Evolutionary conservation across 164 flowering plant genomes (phyloP).

Genomic region (Aristolochia fimbriata): DNA sequence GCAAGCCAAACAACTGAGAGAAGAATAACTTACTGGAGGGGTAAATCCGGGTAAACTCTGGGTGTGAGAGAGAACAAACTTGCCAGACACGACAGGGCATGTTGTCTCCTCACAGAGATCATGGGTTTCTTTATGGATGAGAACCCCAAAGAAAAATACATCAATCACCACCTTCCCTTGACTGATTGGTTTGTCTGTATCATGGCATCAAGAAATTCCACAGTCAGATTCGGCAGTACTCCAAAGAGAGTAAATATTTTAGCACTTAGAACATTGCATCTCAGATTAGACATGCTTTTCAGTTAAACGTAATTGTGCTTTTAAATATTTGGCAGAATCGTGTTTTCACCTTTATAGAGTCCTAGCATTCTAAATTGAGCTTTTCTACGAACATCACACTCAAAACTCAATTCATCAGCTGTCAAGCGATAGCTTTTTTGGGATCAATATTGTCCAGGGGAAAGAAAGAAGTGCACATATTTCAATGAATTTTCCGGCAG

Average conservation of each 20-base stretch:
- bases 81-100: constrained; percentile 65
- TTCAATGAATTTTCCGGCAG: no score
- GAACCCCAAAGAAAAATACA: constrained; percentile 49
- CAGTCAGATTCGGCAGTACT: not conserved
- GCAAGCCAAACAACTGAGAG: not conserved
- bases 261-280: no score
- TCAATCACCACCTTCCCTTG: constrained; percentile 52
- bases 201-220: not conserved
- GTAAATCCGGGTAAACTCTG: constrained; percentile 66
- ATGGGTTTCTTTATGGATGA: constrained; percentile 46
- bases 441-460: no score
- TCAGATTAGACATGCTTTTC: no score
- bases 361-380: no score
- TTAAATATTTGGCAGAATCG: no score
- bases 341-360: no score
- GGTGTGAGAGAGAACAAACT: constrained; percentile 58
- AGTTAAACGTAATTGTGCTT: no score
- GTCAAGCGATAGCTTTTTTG: no score
- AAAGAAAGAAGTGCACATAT: no score
- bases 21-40: constrained; percentile 53
- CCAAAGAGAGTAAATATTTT: not conserved
- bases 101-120: constrained; percentile 68
- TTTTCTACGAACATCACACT: no score
- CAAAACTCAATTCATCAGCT: no score
- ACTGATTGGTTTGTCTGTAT: constrained; percentile 32